Evolutionary conservation across 257 asterid genomes (phyloP).

Genomic region (Salvia rosmarinus): DNA sequence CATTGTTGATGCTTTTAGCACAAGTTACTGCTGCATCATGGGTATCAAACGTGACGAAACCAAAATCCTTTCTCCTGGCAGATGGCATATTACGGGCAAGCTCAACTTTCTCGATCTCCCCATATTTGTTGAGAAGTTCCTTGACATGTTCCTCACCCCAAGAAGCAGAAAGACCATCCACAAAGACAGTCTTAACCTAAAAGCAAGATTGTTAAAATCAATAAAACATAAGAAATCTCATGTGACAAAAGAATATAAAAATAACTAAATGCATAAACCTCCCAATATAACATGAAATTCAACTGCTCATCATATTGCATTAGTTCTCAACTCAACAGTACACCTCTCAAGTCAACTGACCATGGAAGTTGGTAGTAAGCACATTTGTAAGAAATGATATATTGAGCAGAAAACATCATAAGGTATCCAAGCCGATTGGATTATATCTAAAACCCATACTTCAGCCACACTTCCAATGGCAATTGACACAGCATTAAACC

Average conservation of each 20-base stretch:
- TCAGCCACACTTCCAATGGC: constrained; percentile 7
- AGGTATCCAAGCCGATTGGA: constrained; percentile 8
- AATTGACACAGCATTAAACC: constrained; percentile 6
- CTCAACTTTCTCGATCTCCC: constrained; percentile 82
- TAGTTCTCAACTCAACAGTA: constrained; percentile 8
- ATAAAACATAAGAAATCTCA: constrained; percentile 17
- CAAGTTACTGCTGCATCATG: constrained; percentile 94
- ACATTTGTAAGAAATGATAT: background rate
- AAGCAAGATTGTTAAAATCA: constrained; percentile 29
- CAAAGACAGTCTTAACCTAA: constrained; percentile 96
- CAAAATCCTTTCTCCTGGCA: constrained; percentile 97
- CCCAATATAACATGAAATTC: background rate
- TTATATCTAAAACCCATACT: background rate
- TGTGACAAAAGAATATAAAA: background rate
- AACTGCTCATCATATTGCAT: constrained; percentile 3
- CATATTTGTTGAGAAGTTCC: constrained; percentile 67
- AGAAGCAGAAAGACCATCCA: constrained; percentile 88
- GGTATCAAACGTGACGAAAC: constrained; percentile 83
- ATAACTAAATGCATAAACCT: background rate
- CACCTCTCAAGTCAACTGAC: background rate
- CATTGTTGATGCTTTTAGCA: constrained; percentile 87
- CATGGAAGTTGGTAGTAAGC: background rate
- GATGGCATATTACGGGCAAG: constrained; percentile 99
- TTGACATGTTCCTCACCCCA: constrained; percentile 88
- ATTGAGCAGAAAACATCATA: constrained; percentile 3